Conservation (phyloP, 2,329 filamentous ascomycete genomes). For the Pyricularia grisea region DNA sequence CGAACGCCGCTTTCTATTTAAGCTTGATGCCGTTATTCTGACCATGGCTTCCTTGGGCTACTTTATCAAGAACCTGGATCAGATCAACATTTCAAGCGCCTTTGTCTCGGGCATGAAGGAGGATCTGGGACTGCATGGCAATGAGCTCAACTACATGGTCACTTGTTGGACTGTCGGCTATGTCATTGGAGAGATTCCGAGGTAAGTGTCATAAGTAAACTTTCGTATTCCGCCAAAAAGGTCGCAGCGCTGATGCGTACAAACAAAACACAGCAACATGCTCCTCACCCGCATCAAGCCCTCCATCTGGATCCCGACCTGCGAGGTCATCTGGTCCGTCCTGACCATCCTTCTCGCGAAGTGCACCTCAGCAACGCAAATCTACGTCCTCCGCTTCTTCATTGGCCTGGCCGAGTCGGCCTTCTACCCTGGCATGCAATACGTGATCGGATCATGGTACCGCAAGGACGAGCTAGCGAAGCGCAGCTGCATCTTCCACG, state of each 20-base stretch:
- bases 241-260: not conserved
- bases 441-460: constrained; percentile 36
- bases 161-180: constrained; percentile 27
- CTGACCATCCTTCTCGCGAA: constrained; percentile 22
- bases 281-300: constrained; percentile 30
- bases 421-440: constrained; percentile 30
- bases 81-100: constrained; percentile 30
- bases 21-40: constrained; percentile 22
- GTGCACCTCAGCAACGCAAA: constrained; percentile 21
- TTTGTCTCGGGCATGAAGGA: constrained; percentile 37
- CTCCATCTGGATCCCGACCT: constrained; percentile 31
- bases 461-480: constrained; percentile 37
- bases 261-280: constrained; percentile 16
- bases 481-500: constrained; percentile 35
- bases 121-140: constrained; percentile 27
- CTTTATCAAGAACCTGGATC: constrained; percentile 34
- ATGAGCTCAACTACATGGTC: constrained; percentile 27
- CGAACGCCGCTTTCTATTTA: constrained; percentile 22
- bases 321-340: constrained; percentile 24
- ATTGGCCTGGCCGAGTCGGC: constrained; percentile 30
- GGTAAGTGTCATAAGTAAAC: constrained; percentile 8
- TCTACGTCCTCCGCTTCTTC: constrained; percentile 32
- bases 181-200: constrained; percentile 27
- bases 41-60: constrained; percentile 30
- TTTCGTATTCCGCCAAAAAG: too few species aligned